phyloP scores from a whole-genome alignment of 2,329 filamentous ascomycete genomes.

The Aureobasidium sp. region DNA sequence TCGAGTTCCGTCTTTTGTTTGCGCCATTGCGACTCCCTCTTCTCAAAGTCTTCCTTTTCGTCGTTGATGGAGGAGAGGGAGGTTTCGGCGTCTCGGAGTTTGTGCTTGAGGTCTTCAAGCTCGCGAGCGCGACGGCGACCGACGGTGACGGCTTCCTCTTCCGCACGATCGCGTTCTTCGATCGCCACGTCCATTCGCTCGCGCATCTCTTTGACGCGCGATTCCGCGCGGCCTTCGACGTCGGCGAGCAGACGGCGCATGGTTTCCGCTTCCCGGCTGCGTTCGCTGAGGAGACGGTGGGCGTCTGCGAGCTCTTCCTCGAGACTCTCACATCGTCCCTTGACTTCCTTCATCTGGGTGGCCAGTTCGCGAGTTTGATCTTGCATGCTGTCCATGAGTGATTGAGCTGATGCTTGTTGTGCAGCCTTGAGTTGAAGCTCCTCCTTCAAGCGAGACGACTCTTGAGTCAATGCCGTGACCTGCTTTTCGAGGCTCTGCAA shows the following conservation, averaged over 20 bases:
- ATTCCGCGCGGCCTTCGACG: slow-evolving; percentile 74
- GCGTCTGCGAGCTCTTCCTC: slow-evolving; percentile 90
- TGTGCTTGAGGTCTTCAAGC: slow-evolving; percentile 74
- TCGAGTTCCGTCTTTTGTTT: slow-evolving; percentile 71
- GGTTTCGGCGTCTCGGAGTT: slow-evolving; percentile 73
- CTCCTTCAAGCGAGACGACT: slow-evolving; percentile 63
- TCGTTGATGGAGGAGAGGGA: slow-evolving; percentile 62
- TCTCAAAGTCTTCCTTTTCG: slow-evolving; percentile 72
- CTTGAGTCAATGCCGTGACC: slow-evolving; percentile 58
- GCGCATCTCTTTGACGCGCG: slow-evolving; percentile 79
- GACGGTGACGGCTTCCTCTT: slow-evolving; percentile 78
- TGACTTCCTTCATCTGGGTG: slow-evolving; percentile 84
- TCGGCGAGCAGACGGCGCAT: slow-evolving; percentile 87
- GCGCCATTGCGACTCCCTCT: slow-evolving; percentile 66
- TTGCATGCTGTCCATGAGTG: slow-evolving; percentile 82
- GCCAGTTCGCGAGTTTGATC: slow-evolving; percentile 84
- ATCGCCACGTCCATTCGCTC: slow-evolving; percentile 80
- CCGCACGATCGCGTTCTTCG: slow-evolving; percentile 88
- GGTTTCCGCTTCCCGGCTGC: slow-evolving; percentile 85
- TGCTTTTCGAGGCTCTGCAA: slow-evolving; percentile 71
- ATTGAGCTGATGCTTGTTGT: slow-evolving; percentile 79
- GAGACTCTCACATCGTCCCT: slow-evolving; percentile 71
- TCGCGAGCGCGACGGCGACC: slow-evolving; percentile 73
- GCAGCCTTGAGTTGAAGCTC: slow-evolving; percentile 78
- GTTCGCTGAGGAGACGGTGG: slow-evolving; percentile 76